Base-by-base conservation (phyloP, 2,329 filamentous ascomycete genomes). In the Aspergillus sp. region DNA sequence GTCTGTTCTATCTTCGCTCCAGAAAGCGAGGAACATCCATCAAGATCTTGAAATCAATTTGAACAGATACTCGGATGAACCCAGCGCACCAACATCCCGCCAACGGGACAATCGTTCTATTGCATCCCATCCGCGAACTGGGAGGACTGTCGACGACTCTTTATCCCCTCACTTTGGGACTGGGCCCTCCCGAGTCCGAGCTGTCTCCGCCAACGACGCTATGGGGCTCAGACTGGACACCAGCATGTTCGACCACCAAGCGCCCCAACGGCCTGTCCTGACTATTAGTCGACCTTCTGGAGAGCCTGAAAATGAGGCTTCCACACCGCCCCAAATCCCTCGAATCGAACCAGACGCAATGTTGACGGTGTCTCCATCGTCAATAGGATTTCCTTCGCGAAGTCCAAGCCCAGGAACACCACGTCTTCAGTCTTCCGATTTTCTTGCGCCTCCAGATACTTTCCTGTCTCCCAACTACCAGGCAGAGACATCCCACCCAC, bases 1-100 rank as follows among this genome's bases (percentile, higher is more conserved):
- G 55, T 91, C 91, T 2, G 85, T 95, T 3, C 72, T 98, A 37
- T 85, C 88, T n/a, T 90, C 90, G 3, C 70, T 98, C 44, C 84
- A 94, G 57, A 86, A 83, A 51, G 87, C 89, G 44, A 81, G 87
- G 58, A 93, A 88, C 51, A 79, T 87, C 27, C 82, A 83, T 54
- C 77, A 47, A 27, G 49, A 86, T 12, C 79, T 82, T 35, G 79
- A 83, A 2, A 82, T 95, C 48, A 77, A 82, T 51, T 68, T 82
- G 26, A 78, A 86, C 47, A 81, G 84, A 55, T 85, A 85, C 59
- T 87, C 85, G 1, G 83, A 87, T 49, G 80, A 84, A 48, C 68
- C 74, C 36, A 68, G 68, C 41, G 28, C 27, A n/a, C 37, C 27
- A 28, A 67, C 69, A 31, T 66, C 61, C 19, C 72, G 72, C 47